Percentiles rank a stretch among this genome's conserved stretches.
Conservation (phyloP, 2,329 filamentous ascomycete genomes). For the Thelonectria rubi region DNA sequence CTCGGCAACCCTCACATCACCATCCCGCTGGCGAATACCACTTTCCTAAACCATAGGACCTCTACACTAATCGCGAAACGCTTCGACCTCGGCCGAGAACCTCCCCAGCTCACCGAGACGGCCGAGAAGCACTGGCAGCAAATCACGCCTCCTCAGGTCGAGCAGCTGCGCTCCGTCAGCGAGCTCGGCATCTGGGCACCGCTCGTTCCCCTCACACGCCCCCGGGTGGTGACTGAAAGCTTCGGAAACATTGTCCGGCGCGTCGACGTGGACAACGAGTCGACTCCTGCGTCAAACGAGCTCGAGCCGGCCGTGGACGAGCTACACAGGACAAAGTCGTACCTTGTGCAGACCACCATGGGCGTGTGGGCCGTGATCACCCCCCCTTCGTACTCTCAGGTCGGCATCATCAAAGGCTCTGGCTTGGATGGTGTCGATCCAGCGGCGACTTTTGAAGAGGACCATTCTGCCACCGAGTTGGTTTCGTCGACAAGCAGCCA, state of each 20-base stretch:
- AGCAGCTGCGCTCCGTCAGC: constrained; percentile 33
- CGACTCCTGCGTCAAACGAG: constrained; percentile 73
- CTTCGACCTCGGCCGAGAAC: constrained; percentile 39
- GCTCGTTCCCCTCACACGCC: constrained; percentile 69
- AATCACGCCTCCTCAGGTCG: constrained; percentile 41
- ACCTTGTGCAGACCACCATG: constrained; percentile 56
- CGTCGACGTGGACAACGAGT: constrained; percentile 58
- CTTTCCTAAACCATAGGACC: constrained; percentile 74
- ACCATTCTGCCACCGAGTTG: constrained; percentile 33
- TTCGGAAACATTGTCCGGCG: constrained; percentile 83
- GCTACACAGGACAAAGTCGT: constrained; percentile 57
- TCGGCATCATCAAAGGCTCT: constrained; percentile 12
- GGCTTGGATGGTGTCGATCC: constrained; percentile 31
- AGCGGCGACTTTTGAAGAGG: constrained; percentile 34
- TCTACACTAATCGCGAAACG: constrained; percentile 63
- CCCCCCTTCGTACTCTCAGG: constrained; percentile 49
- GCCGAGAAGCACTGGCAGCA: constrained; percentile 53
- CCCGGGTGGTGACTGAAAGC: constrained; percentile 69
- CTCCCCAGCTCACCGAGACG: constrained; percentile 38
- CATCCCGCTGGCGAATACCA: constrained; percentile 78
- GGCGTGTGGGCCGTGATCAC: constrained; percentile 79
- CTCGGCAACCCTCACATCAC: constrained; percentile 54
- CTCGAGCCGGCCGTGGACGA: constrained; percentile 71
- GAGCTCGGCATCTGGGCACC: constrained; percentile 52
- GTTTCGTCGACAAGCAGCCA: constrained; percentile 39